A percentile compares a stretch with the other conserved stretches of the same genome.
phyloP scores from a whole-genome alignment of 169 alveolate genomes.

The Plasmodium reichenowi region DNA sequence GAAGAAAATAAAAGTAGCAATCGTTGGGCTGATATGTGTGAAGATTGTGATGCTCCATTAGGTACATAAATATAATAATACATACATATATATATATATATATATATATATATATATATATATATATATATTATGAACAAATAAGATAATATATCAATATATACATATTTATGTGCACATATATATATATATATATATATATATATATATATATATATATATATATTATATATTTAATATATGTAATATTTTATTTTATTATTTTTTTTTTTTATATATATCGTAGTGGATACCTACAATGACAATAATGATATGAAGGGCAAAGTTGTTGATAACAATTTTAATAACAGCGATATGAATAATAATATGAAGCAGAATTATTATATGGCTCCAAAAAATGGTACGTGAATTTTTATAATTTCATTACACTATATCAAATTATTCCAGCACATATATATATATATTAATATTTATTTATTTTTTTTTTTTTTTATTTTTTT shows the following conservation, averaged over 20 bases:
- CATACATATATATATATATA: neutral
- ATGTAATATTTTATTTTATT: neutral
- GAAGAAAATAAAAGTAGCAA: constrained; percentile 68
- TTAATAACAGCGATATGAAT: constrained; percentile 17
- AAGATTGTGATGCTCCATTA: constrained; percentile 70
- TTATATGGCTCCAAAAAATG: constrained; percentile 60
- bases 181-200: neutral
- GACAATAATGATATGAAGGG: constrained; percentile 57
- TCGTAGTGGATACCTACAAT: constrained; percentile 55
- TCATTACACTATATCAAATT: neutral
- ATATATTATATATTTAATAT: too few species aligned
- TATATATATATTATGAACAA: neutral
- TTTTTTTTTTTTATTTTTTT: neutral
- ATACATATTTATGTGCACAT: neutral
- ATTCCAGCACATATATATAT: neutral
- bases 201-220: neutral
- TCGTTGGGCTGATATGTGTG: constrained; percentile 76
- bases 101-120: too few species aligned
- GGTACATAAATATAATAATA: constrained; percentile 9
- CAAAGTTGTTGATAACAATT: constrained; percentile 30
- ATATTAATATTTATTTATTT: neutral
- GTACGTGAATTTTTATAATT: neutral
- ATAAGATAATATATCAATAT: neutral
- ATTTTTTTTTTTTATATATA: neutral
- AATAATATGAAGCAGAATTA: constrained; percentile 48